Evolutionary conservation across 106 monocot genomes (phyloP).

Genomic region (Chionographis japonica): DNA sequence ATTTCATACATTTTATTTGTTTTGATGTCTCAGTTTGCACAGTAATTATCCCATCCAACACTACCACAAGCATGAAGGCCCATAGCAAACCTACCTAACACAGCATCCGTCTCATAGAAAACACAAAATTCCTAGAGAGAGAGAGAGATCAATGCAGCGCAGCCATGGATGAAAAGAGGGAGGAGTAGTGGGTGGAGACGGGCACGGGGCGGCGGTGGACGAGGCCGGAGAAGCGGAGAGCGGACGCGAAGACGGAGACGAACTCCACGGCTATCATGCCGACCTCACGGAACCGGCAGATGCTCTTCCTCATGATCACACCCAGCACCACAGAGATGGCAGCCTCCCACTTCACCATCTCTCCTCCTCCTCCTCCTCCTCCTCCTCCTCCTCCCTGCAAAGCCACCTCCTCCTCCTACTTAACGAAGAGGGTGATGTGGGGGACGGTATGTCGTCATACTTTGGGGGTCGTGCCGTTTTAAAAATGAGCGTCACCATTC

Average conservation of each 20-base stretch:
- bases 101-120: too few species aligned
- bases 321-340: conserved; percentile 18
- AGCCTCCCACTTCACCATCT: conserved; percentile 11
- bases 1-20: too few species aligned
- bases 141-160: neutral
- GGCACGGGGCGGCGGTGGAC: neutral
- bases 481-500: too few species aligned
- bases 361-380: too few species aligned
- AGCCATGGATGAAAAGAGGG: conserved; percentile 3
- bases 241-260: conserved; percentile 13
- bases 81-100: too few species aligned
- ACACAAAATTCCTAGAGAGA: too few species aligned
- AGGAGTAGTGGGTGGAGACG: conserved; percentile 1
- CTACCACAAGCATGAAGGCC: too few species aligned
- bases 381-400: too few species aligned
- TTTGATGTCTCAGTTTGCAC: too few species aligned
- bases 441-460: too few species aligned
- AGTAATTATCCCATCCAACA: too few species aligned
- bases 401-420: neutral
- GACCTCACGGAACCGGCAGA: conserved; percentile 23
- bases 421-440: neutral
- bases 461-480: too few species aligned
- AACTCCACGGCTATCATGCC: conserved; percentile 10
- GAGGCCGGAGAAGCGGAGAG: conserved; percentile 11
- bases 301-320: conserved; percentile 32